Conservation (phyloP, 2,329 filamentous ascomycete species). For the Penicillium sp. region DNA sequence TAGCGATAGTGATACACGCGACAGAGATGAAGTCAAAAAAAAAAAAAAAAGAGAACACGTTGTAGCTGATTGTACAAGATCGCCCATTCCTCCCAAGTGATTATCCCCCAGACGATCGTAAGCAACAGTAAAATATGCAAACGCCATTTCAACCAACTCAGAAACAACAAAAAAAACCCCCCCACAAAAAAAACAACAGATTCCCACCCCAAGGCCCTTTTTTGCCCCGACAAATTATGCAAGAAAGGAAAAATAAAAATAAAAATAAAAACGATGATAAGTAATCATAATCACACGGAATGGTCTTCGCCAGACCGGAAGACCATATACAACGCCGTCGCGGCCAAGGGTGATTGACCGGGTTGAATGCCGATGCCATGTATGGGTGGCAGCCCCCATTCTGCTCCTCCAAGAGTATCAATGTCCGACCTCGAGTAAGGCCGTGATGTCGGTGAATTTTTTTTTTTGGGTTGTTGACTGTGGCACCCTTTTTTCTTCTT, state of each 20-base stretch:
- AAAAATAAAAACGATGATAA: slow-evolving; percentile 15
- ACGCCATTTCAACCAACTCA: slow-evolving; percentile 24
- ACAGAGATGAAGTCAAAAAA: slow-evolving; percentile 6
- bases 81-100: slow-evolving; percentile 24
- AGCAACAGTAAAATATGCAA: slow-evolving; percentile 36
- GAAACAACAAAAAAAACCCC: slow-evolving; percentile 29
- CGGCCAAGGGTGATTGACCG: slow-evolving; percentile 22
- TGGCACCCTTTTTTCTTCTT: background rate
- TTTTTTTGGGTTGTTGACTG: background rate
- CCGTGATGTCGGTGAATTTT: background rate
- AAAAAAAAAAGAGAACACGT: slow-evolving; percentile 31
- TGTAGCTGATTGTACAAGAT: slow-evolving; percentile 35
- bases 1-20: slow-evolving; percentile 31
- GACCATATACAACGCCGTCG: slow-evolving; percentile 35
- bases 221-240: slow-evolving; percentile 36
- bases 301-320: slow-evolving; percentile 24
- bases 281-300: slow-evolving; percentile 25
- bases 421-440: slow-evolving; percentile 13
- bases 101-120: slow-evolving; percentile 29
- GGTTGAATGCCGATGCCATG: slow-evolving; percentile 24
- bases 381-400: slow-evolving; percentile 20
- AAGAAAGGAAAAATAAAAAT: slow-evolving; percentile 23
- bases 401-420: slow-evolving; percentile 33
- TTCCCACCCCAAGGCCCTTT: slow-evolving; percentile 34
- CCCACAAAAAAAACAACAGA: slow-evolving; percentile 38